Percentiles rank a stretch among this genome's conserved stretches.
These are phyloP conservation scores for Mycena leptocephala DNA, from an alignment of 768 basidiomycete species.

Conservation along the genomic window DNA sequence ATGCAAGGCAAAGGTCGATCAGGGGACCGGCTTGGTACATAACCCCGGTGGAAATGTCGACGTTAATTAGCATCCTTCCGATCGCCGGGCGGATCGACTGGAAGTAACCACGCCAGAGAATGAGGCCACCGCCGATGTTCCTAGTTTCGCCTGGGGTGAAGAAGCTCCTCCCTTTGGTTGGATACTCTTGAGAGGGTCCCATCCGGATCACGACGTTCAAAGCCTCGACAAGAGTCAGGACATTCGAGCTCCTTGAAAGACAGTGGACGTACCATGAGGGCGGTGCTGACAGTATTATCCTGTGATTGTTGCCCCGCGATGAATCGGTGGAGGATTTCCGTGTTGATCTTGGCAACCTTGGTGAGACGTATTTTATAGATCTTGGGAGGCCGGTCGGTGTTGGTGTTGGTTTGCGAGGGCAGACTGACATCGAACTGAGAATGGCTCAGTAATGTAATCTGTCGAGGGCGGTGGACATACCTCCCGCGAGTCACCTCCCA, in stretches of 20 bases:
- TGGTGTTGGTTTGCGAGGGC: conserved; percentile 39
- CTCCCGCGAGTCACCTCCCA: conserved; percentile 59
- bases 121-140: conserved; percentile 65
- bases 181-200: conserved; percentile 76
- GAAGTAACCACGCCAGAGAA: conserved; percentile 84
- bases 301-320: conserved; percentile 73
- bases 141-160: conserved; percentile 74
- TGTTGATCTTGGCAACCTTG: conserved; percentile 25
- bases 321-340: conserved; percentile 43
- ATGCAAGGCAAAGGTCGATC: conserved; percentile 67
- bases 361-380: conserved; percentile 22
- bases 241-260: neutral
- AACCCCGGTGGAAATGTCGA: conserved; percentile 81
- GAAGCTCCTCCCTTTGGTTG: conserved; percentile 83
- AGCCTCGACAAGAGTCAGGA: conserved; percentile 56
- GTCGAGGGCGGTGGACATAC: neutral
- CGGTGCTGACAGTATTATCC: conserved; percentile 76
- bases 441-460: conserved; percentile 5
- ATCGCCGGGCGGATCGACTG: conserved; percentile 79
- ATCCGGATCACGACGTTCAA: conserved; percentile 82
- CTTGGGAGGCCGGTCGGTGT: conserved; percentile 11
- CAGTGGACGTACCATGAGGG: conserved; percentile 67
- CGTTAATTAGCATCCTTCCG: conserved; percentile 73
- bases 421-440: conserved; percentile 40
- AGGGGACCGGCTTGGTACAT: conserved; percentile 80